phyloP scores from a whole-genome alignment of 106 monocot species.

The Gastrodia elata region DNA sequence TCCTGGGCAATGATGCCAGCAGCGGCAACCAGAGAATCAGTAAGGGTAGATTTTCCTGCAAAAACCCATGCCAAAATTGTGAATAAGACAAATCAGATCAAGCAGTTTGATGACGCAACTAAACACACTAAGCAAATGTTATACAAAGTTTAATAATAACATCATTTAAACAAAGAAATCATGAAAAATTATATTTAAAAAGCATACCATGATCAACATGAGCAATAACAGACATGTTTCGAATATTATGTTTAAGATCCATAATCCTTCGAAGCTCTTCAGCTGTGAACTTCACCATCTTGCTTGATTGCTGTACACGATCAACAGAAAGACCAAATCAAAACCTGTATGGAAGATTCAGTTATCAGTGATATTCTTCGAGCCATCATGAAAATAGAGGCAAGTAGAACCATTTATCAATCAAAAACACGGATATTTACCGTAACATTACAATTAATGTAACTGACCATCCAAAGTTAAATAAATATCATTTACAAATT shows the following conservation, averaged over 20 bases:
- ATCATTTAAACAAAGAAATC: no score
- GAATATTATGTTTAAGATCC: slow-evolving; percentile 52
- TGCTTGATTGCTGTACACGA: slow-evolving; percentile 2
- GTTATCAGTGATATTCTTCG: neutral
- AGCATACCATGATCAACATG: slow-evolving; percentile 46
- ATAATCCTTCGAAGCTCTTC: slow-evolving; percentile 53
- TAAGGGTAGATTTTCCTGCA: slow-evolving; percentile 43
- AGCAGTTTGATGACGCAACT: neutral
- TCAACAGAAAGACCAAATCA: neutral
- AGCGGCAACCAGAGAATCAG: slow-evolving; percentile 41
- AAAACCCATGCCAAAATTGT: neutral
- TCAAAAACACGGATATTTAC: no score
- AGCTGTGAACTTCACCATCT: slow-evolving; percentile 57
- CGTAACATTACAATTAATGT: no score
- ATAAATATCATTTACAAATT: no score
- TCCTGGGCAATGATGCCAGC: slow-evolving; percentile 45
- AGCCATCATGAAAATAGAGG: neutral
- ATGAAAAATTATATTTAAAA: neutral
- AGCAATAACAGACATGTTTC: slow-evolving; percentile 51
- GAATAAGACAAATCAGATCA: neutral
- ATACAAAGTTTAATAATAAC: neutral
- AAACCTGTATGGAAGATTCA: neutral
- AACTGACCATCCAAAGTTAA: no score
- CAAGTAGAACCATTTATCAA: neutral
- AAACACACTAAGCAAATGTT: no score